Evolutionary conservation across 495 filamentous ascomycete genomes (phyloP).

Genomic region (Lophium mytilinum): DNA sequence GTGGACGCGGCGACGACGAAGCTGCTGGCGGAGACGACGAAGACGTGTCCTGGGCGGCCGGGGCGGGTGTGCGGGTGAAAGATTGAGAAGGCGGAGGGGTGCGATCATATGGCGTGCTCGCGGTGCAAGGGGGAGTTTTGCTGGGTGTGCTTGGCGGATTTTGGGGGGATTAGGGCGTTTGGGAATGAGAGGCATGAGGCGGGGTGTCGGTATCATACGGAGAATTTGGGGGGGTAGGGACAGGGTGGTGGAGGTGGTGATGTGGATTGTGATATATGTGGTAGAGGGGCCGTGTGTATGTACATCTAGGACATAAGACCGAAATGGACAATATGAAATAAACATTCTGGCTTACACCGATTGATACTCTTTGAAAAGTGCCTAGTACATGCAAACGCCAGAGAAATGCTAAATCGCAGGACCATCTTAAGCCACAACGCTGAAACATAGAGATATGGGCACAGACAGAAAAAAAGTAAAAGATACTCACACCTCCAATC

Average conservation of each 20-base stretch:
- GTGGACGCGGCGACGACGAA: slow-evolving; percentile 12
- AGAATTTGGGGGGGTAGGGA: neutral
- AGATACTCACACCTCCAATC: neutral
- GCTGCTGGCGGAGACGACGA: slow-evolving; percentile 14
- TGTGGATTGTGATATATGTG: no score
- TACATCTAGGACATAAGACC: no score
- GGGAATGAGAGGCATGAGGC: neutral
- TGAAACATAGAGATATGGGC: neutral
- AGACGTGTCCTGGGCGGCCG: slow-evolving; percentile 14
- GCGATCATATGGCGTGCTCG: slow-evolving; percentile 28
- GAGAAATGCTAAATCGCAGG: no score
- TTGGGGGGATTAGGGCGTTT: neutral
- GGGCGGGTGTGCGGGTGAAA: slow-evolving; percentile 19
- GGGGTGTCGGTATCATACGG: neutral
- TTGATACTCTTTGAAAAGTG: no score
- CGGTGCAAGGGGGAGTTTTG: slow-evolving; percentile 19
- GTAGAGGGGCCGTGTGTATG: no score
- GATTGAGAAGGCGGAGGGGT: slow-evolving; percentile 26
- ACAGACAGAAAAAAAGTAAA: neutral
- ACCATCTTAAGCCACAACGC: no score
- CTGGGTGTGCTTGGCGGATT: slow-evolving; percentile 18
- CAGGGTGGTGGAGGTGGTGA: no score
- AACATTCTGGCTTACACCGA: no score
- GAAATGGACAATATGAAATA: no score
- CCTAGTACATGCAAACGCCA: no score